Conservation (phyloP, 2,329 filamentous ascomycete species). For the Hirsutella thompsonii region DNA sequence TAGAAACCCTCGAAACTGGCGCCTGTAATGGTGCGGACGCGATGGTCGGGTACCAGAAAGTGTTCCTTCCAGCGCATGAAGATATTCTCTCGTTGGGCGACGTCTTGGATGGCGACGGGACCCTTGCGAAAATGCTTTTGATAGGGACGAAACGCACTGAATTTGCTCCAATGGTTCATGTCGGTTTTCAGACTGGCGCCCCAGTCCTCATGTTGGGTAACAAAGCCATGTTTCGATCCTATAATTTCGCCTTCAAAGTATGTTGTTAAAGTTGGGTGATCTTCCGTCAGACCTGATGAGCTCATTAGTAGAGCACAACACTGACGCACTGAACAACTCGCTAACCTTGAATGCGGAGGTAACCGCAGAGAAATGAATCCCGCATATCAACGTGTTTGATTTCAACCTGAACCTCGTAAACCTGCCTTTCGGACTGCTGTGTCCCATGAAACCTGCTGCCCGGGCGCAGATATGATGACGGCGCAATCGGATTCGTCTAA, state of each 20-base stretch:
- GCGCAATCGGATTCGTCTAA: constrained; percentile 63
- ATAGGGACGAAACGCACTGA: constrained; percentile 73
- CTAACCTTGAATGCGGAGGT: constrained; percentile 83
- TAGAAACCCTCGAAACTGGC: constrained; percentile 98
- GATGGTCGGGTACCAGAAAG: constrained; percentile 90
- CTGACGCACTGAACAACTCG: neutral
- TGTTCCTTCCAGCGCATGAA: constrained; percentile 99
- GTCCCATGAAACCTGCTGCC: constrained; percentile 84
- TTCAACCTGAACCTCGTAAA: constrained; percentile 92
- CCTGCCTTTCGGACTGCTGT: constrained; percentile 83
- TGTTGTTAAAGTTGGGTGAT: constrained; percentile 93
- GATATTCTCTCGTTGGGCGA: constrained; percentile 71
- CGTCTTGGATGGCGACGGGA: constrained; percentile 48
- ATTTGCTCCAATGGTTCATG: constrained; percentile 84
- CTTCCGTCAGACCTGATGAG: constrained; percentile 71
- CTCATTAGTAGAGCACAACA: neutral
- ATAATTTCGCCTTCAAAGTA: constrained; percentile 99
- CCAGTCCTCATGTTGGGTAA: constrained; percentile 81
- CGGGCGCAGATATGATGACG: constrained; percentile 74
- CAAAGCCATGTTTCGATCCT: constrained; percentile 86
- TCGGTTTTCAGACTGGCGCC: constrained; percentile 87
- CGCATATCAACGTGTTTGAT: constrained; percentile 93
- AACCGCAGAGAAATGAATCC: constrained; percentile 90
- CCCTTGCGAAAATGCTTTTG: constrained; percentile 44
- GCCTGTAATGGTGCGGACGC: constrained; percentile 78